Percentiles rank a stretch among this genome's conserved stretches.
Conservation (phyloP, 75 land plant species). For the Picea glauca region DNA sequence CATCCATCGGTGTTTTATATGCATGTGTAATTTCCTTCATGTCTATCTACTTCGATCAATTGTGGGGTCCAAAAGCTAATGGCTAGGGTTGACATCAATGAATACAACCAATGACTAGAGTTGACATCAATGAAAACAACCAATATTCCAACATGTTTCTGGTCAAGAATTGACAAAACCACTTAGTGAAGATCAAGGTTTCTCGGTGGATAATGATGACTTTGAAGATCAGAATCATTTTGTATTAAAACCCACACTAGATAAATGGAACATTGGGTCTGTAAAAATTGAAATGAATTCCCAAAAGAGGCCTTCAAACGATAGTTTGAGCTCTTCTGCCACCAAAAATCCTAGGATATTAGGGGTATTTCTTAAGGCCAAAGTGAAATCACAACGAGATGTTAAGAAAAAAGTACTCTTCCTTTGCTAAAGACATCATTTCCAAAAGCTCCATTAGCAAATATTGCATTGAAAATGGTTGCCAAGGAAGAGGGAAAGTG, state of each 20-base stretch:
- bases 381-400: constrained; percentile 13
- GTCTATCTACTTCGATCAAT: too few species aligned
- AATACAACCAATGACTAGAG: too few species aligned
- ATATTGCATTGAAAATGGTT: constrained; percentile 36
- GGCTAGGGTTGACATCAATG: too few species aligned
- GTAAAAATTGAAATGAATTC: constrained; percentile 8
- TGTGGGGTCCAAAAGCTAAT: too few species aligned
- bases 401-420: constrained; percentile 19
- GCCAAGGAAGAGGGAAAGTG: constrained; percentile 72
- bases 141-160: constrained; percentile 27
- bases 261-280: neutral
- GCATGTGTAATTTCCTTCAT: too few species aligned
- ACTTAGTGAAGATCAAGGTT: constrained; percentile 9
- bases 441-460: constrained; percentile 10
- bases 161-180: constrained; percentile 10
- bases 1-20: too few species aligned
- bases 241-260: constrained; percentile 13
- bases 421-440: constrained; percentile 8
- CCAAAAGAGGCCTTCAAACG: constrained; percentile 39
- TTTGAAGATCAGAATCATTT: constrained; percentile 48
- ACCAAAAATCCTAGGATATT: constrained; percentile 34
- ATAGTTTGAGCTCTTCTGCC: constrained; percentile 15
- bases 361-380: constrained; percentile 12
- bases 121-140: constrained; percentile 22
- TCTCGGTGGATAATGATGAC: neutral